Base-by-base conservation (phyloP, 495 filamentous ascomycete genomes). In the Letharia lupina region DNA sequence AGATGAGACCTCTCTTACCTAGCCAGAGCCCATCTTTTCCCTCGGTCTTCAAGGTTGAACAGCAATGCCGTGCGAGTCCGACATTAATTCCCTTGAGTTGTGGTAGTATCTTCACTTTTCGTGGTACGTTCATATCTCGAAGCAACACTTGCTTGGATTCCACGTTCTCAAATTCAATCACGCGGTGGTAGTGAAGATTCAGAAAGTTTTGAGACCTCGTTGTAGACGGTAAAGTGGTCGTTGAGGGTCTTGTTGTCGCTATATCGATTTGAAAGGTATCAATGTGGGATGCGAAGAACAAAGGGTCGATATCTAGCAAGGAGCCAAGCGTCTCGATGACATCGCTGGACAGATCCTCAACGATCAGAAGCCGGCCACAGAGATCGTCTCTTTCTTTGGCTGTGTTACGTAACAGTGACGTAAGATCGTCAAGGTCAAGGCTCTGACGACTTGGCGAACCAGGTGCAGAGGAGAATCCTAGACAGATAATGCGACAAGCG, bases 271-370 rank as follows among this genome's bases (percentile, higher is more conserved):
- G 23, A 42, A 52, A 57, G 23, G 39, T 63, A 60, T 70, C 23
- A 45, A 71, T 64, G 45, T 71, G 68, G 9, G 63, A 63, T 41
- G 64, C 68, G 42, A 69, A 71, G 60, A 70, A 71, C 18, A 70
- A 35, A 15, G 68, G 68, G 62, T 71, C 64, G 47, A 71, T 71
- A 20, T 70, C 33, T 18, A 71, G 31, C 5, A 48, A 23, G 9
- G 45, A 64, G 5, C 63, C 68, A 20, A 71, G 58, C 2, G 61
- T 58, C 56, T 70, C 63, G 50, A 71, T 20, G 3, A 57, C 33
- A 20, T 37, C 12, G n/a, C 7, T 57, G 33, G 33, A 35, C 7
- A 37, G 8, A 23, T 57, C 33, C 8, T 57, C 33, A 37, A 57
- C 54, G 16, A 57, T 57, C 16, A 57, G 20, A 18, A 57, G 31